Base-by-base conservation (phyloP, 306 rosid genomes). In the Abrus pulchellus region DNA sequence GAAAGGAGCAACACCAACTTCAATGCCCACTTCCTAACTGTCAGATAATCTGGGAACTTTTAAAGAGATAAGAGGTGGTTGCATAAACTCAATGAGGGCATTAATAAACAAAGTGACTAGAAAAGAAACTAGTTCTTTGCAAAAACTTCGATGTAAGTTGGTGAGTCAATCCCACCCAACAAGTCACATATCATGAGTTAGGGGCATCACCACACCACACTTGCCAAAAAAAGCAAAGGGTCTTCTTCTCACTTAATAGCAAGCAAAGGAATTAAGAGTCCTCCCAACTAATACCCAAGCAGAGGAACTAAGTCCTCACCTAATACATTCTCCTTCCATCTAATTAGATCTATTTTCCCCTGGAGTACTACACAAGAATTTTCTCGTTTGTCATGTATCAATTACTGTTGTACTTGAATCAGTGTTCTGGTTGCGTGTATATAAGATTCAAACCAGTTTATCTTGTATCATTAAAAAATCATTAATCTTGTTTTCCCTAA, bases 181-280 rank as follows among this genome's bases (percentile, higher is more conserved):
- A 9, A 47, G 52, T 54, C 79, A 12, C 68, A 43, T 74, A 55
- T 32, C 68, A 57, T 43, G 27, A 55, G 57, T 49, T 48, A 34
- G 65, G 50, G 61, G 38, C 20, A 20, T 20, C 20, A 20, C 20
- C 20, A 20, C 20, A 20, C 20, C 20, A 20, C 20, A 20, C 20
- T 20, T 20, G 20, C 20, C 20, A 20, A 20, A 20, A 20, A 20
- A 20, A 20, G 20, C 20, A 20, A 20, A 20, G 20, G 20, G 0
- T 20, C 20, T 20, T 20, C 20, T 20, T 20, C 20, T 20, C 20
- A 20, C 20, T 20, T 20, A 20, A 20, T 20, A 20, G 20, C 20
- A 20, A 20, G 20, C 20, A 20, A 20, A 20, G 20, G 20, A 20
- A 20, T 20, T 20, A 20, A 20, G 20, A 20, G 20, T 20, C 20